Conservation (phyloP, 768 basidiomycete genomes). For the Dictyophora rubrovolvata region DNA sequence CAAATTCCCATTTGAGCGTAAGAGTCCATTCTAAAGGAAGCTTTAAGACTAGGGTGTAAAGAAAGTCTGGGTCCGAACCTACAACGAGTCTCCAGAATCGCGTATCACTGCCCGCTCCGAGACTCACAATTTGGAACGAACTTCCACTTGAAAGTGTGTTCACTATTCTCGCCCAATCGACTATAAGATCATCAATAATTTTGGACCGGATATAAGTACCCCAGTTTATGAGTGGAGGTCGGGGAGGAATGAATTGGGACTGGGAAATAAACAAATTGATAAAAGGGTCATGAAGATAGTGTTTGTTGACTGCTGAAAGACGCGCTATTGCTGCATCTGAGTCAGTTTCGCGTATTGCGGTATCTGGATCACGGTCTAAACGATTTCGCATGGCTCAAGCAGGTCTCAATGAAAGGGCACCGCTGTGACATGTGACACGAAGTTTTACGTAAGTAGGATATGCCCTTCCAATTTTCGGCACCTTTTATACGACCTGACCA, state of each 20-base stretch:
- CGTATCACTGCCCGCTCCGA: slow-evolving; percentile 94
- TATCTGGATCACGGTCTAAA: slow-evolving; percentile 35
- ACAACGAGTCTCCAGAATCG: slow-evolving; percentile 88
- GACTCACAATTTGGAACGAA: slow-evolving; percentile 77
- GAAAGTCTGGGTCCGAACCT: slow-evolving; percentile 24
- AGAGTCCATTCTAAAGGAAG: slow-evolving; percentile 32
- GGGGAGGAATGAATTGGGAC: slow-evolving; percentile 42
- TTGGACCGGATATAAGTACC: slow-evolving; percentile 83
- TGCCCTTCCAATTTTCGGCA: slow-evolving; percentile 30
- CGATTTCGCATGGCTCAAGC: neutral
- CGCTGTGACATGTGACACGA: slow-evolving; percentile 2
- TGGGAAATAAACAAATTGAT: slow-evolving; percentile 58
- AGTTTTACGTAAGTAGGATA: slow-evolving; percentile 1
- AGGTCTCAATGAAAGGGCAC: neutral
- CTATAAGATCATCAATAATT: slow-evolving; percentile 69
- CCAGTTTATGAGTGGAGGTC: slow-evolving; percentile 88
- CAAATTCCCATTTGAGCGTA: slow-evolving; percentile 28
- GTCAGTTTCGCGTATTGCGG: slow-evolving; percentile 67
- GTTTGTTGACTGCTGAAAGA: slow-evolving; percentile 70
- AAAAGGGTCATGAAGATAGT: slow-evolving; percentile 76
- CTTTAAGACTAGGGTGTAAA: slow-evolving; percentile 1
- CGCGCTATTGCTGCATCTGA: slow-evolving; percentile 76
- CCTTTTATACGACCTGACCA: slow-evolving; percentile 79
- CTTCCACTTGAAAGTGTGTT: slow-evolving; percentile 22
- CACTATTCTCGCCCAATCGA: slow-evolving; percentile 36